Conservation (phyloP, 1,139 yeast species). For the Kodamaea alishanica region DNA sequence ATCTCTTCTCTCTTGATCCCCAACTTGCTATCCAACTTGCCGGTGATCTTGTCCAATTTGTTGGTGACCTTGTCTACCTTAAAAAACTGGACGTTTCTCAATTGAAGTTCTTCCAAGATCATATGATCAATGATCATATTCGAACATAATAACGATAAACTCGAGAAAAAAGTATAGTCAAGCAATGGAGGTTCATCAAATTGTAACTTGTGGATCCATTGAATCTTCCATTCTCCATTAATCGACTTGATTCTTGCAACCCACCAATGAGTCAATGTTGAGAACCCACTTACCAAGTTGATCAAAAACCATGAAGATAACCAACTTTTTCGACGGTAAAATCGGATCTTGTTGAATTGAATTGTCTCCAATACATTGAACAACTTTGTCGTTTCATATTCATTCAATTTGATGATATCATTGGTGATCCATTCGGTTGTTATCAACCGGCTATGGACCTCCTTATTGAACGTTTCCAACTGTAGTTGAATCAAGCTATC, state of each 20-base stretch:
- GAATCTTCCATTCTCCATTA: slow-evolving; percentile 62
- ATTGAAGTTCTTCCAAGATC: slow-evolving; percentile 56
- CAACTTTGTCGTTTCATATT: slow-evolving; percentile 31
- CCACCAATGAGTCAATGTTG: slow-evolving; percentile 54
- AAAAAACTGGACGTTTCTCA: slow-evolving; percentile 36
- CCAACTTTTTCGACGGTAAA: slow-evolving; percentile 65
- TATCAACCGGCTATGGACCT: slow-evolving; percentile 50
- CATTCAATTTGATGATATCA: slow-evolving; percentile 49
- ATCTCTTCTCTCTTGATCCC: slow-evolving; percentile 2
- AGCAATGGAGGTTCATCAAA: slow-evolving; percentile 15
- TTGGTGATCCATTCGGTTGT: slow-evolving; percentile 69
- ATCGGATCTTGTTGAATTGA: slow-evolving; percentile 23
- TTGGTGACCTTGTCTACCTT: slow-evolving; percentile 17
- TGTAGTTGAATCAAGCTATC: slow-evolving; percentile 44
- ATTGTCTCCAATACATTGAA: slow-evolving; percentile 11
- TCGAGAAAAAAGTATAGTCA: slow-evolving; percentile 48
- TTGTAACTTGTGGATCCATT: slow-evolving; percentile 39
- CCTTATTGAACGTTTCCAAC: slow-evolving; percentile 51
- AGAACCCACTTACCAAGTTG: slow-evolving; percentile 41
- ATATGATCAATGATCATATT: slow-evolving; percentile 62
- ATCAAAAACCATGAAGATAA: slow-evolving; percentile 70
- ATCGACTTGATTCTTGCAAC: slow-evolving; percentile 59
- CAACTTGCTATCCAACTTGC: neutral
- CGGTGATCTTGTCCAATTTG: slow-evolving; percentile 8
- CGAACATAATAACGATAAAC: slow-evolving; percentile 50